Percentiles rank a stretch among this genome's conserved stretches.
These are phyloP conservation scores for Clarkia xantiana DNA, from an alignment of 345 rosid genomes.

Conservation along the genomic window DNA sequence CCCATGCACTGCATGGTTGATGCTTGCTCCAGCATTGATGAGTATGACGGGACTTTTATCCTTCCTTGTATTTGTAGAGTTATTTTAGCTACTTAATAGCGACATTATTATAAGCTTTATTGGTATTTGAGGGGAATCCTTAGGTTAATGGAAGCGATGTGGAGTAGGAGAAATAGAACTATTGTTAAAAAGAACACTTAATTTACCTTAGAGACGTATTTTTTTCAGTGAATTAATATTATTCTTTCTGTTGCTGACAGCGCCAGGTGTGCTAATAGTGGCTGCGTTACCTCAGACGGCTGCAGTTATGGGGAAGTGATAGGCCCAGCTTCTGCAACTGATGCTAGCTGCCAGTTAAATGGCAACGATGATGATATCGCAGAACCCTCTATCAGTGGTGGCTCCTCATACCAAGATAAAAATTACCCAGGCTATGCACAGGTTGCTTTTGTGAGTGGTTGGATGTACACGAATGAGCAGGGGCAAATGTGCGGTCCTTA, in stretches of 20 bases:
- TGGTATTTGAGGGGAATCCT: too few relatives aligned
- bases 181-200: background rate
- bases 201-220: background rate
- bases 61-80: background rate
- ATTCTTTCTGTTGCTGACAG: background rate
- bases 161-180: too few relatives aligned
- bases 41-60: conserved; percentile 18
- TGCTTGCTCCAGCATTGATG: conserved; percentile 15
- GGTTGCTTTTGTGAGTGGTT: conserved; percentile 46
- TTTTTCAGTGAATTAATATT: background rate
- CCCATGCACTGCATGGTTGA: conserved; percentile 13
- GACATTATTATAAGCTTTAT: background rate
- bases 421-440: conserved; percentile 21
- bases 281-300: conserved; percentile 17
- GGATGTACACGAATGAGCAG: conserved; percentile 79
- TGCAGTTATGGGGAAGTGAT: conserved; percentile 23
- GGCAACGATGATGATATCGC: conserved; percentile 35
- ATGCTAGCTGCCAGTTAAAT: conserved; percentile 47
- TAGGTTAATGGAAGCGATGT: too few relatives aligned
- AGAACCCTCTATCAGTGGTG: conserved; percentile 30
- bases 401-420: conserved; percentile 23
- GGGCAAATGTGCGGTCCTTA: conserved; percentile 95
- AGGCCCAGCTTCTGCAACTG: conserved; percentile 23
- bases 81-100: background rate
- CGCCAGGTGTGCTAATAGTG: conserved; percentile 19